phyloP scores from a whole-genome alignment of 768 basidiomycete genomes.

The Trametes cubensis region DNA sequence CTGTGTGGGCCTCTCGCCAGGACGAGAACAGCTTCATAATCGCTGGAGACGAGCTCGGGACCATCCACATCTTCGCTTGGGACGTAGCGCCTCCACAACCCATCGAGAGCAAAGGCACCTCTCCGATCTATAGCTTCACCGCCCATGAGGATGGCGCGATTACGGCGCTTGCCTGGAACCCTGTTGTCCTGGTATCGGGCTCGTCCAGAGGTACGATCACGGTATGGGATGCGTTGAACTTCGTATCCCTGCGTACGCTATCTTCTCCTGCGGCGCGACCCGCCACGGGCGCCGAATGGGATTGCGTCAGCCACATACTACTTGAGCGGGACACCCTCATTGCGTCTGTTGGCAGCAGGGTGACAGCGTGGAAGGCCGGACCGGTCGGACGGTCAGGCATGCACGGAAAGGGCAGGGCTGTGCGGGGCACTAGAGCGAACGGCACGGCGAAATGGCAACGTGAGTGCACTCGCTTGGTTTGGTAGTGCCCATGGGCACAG shows the following conservation, averaged over 20 bases:
- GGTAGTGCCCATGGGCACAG: neutral
- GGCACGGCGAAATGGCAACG: conserved; percentile 41
- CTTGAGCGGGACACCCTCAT: conserved; percentile 59
- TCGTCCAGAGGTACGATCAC: conserved; percentile 60
- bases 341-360: conserved; percentile 59
- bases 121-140: conserved; percentile 54
- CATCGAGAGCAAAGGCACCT: conserved; percentile 16
- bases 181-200: conserved; percentile 64
- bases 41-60: conserved; percentile 67
- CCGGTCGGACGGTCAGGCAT: conserved; percentile 41
- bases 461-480: conserved; percentile 28
- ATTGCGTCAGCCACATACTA: conserved; percentile 58
- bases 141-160: conserved; percentile 67
- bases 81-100: conserved; percentile 16
- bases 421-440: conserved; percentile 24
- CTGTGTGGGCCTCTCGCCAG: conserved; percentile 47
- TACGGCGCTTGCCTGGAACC: conserved; percentile 64
- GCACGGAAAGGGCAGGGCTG: conserved; percentile 29
- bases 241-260: conserved; percentile 60
- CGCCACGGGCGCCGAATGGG: conserved; percentile 39
- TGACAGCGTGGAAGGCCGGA: conserved; percentile 71
- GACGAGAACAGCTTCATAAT: conserved; percentile 55
- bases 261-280: conserved; percentile 41
- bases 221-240: conserved; percentile 69
- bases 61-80: conserved; percentile 64